Base-by-base conservation (phyloP, 129 eudicot genomes). In the Lonicera japonica region DNA sequence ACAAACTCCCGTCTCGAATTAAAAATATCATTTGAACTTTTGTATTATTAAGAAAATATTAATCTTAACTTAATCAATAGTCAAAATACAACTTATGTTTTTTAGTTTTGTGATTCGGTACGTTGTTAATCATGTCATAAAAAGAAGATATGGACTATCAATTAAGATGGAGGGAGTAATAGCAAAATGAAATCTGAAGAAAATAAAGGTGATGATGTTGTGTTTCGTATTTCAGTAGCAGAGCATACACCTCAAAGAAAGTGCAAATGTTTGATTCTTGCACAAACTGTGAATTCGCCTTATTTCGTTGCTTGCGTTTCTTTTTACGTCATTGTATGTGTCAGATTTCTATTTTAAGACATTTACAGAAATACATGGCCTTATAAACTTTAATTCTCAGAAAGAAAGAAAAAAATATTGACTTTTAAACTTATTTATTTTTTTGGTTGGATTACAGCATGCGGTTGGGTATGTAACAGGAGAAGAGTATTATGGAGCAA, bases 401-500 rank as follows among this genome's bases (percentile, higher is more conserved):
- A 14, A 56, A 17, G 48, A 58, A 67, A 21, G n/a, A 40, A n/a
- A n/a, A 39, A 22, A 17, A 14, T 43, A 43, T 43, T 21, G 16
- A 11, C 25, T 25, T 25, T 54, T 16, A 25, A 16, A 25, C 5
- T 41, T 51, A 38, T 29, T 45, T 17, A 19, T 45, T 34, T 54
- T 23, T 29, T 34, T 19, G 36, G 12, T 60, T 46, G 18, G 60
- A 3, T 41, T 22, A 66, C 88, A 92, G 99, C 99, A 92, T 83
- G 99, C 99, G 48, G 96, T 92, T 60, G 99, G 91, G 53, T 92
- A 82, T 72, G 99, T 92, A 29, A 84, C 65, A 64, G 99, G 96
- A 70, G 71, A 87, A 57, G 75, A 85, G 58, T 92, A 87, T 54
- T 92, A 88, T 72, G 99, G 99, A 78, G 96, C 99, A 66, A 92